Percentiles rank a stretch among this genome's conserved stretches.
These are phyloP conservation scores for Entophlyctis luteolus DNA, from an alignment of 192 early-diverging fungal species.

Conservation along the genomic window DNA sequence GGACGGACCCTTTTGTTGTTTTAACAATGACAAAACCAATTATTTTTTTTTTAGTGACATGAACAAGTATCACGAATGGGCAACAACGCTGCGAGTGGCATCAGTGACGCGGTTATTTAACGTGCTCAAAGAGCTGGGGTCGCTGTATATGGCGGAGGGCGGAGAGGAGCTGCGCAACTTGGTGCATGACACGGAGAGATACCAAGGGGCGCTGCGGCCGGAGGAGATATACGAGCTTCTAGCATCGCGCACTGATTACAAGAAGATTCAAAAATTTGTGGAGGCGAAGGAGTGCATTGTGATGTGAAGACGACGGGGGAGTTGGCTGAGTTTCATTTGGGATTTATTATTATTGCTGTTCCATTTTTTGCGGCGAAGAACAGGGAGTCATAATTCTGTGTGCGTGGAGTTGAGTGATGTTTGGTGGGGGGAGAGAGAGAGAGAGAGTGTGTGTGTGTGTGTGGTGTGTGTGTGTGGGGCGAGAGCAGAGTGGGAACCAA, in stretches of 20 bases:
- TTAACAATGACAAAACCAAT: neutral
- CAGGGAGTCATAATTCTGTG: no score
- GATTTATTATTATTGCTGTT: no score
- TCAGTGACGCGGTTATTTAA: constrained; percentile 67
- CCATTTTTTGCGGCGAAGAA: no score
- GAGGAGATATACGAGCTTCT: constrained; percentile 88
- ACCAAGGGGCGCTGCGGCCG: constrained; percentile 64
- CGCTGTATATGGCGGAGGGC: constrained; percentile 74
- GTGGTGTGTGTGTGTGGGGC: no score
- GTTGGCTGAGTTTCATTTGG: no score
- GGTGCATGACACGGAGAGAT: constrained; percentile 73
- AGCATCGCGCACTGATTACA: constrained; percentile 70
- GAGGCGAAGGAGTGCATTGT: constrained; percentile 61
- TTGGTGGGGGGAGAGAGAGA: no score
- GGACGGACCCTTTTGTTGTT: no score
- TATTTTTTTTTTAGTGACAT: constrained; percentile 48
- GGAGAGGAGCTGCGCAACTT: constrained; percentile 67
- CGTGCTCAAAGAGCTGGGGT: constrained; percentile 77
- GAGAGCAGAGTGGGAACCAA: no score
- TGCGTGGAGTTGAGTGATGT: no score
- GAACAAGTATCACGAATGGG: constrained; percentile 76
- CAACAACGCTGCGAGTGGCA: constrained; percentile 56
- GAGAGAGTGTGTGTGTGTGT: no score
- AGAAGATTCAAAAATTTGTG: constrained; percentile 69
- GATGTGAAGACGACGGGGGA: no score